Evolutionary conservation across 2,329 filamentous ascomycete genomes (phyloP), one percentile per base, ranked within the genome.

Genomic region (Gnomoniopsis smithogilvyi): DNA sequence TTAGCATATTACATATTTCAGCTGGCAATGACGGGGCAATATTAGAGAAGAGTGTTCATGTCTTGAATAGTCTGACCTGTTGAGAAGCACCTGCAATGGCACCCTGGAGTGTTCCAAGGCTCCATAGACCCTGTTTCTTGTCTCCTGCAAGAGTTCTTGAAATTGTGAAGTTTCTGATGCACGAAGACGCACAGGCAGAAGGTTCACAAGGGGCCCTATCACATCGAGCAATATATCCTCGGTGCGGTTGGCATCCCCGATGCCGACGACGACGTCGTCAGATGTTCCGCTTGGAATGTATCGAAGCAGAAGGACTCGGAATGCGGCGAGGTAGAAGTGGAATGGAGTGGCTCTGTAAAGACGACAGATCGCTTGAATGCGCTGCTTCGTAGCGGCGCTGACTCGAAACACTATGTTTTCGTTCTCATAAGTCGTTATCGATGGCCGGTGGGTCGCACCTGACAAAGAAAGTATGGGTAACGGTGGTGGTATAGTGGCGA

Each of bases 31-130:
- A n/a, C n/a, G n/a, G n/a, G n/a, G n/a, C n/a, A n/a, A n/a, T n/a
- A n/a, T n/a, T n/a, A n/a, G n/a, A n/a, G n/a, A n/a, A n/a, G n/a
- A n/a, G n/a, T n/a, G n/a, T n/a, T n/a, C 8, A 38, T 38, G 34
- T 38, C 10, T 38, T 38, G 34, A 10, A 8, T 77, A 69, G 3
- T 70, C 67, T 1, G 84, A 67, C 34, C 78, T 68, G 0, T 76
- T 65, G 0, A 85, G 67, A 0, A 85, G 60, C 0, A 77, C 67
- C 48, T 82, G 76, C 54, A 83, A 80, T 0, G 81, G 82, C 3
- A 83, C 56, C 0, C 61, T 36, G 0, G 80, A 79, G 63, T 81
- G 67, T 0, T 60, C 63, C 0, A 83, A 66, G 0, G 76, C 80
- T 0, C 48, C 56, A 22, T 76, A 71, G 2, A n/a, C 66, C 63